Evolutionary conservation across 2,329 filamentous ascomycete species (phyloP), one percentile per base, ranked within the genome.

Genomic region (Alternaria sp.): DNA sequence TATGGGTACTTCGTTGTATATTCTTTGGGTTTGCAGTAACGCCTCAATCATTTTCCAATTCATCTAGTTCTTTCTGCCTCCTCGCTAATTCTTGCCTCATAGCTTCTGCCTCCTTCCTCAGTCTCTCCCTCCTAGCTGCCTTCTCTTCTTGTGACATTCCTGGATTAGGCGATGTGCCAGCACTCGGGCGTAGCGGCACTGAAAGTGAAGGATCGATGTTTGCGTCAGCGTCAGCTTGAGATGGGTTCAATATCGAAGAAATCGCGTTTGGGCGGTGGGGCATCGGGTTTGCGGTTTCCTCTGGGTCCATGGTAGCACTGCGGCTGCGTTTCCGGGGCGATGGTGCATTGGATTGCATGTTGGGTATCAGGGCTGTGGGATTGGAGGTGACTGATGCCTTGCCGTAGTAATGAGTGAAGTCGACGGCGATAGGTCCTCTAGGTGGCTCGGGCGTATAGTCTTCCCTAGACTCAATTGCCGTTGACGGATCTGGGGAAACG

Each of bases 271-370:
- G 70, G 36, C 75, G 74, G 56, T 76, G 73, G 1, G 74, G 72
- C 22, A 67, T 63, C 7, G 74, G 66, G 20, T 69, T 67, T 9
- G 62, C 55, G 2, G 60, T n/a, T n/a, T 74, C 74, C 11, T 73
- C 73, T 0, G 63, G 51, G 32, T 79, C 74, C 36, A 74, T 58
- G 18, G 71, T 73, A 28, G 73, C 73, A 39, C 74, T 77, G n/a
- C 75, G 65, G 52, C 75, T 78, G 11, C 77, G 75, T 67, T 79
- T 79, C 14, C 75, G 65, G 9, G 75, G 73, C 8, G 66, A 74
- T 26, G 67, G 71, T 12, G 65, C 72, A 38, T 59, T 62, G 38
- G 62, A 62, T 32, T 66, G 70, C 34, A 48, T 57, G 60, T 2
- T 65, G 54, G 18, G 66, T 64, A 22, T 62, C 43, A 49, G 71